phyloP scores from a whole-genome alignment of 139 green algal species.

The Coccomyxa sp. region DNA sequence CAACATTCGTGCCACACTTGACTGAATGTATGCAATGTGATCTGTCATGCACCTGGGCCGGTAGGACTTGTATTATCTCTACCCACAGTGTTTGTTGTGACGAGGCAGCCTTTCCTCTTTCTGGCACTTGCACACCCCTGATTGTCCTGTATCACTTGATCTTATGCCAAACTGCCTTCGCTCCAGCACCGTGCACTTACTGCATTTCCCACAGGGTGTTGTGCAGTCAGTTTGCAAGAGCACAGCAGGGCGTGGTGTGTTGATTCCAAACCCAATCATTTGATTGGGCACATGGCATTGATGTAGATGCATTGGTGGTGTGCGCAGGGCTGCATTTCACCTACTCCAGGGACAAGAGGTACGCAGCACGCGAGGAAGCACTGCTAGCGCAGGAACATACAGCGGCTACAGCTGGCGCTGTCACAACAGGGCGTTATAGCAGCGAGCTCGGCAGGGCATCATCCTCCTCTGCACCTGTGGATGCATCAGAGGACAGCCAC shows the following conservation, averaged over 20 bases:
- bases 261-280: no score
- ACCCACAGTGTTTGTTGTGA: not conserved
- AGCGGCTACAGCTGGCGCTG: not conserved
- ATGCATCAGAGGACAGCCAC: not conserved
- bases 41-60: no score
- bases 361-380: not conserved
- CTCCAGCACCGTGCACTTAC: no score
- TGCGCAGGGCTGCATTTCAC: slow-evolving; percentile 39
- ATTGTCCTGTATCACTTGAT: not conserved
- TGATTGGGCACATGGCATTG: not conserved
- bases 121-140: not conserved
- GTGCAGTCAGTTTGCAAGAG: no score
- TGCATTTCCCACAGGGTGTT: no score
- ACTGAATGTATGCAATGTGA: no score
- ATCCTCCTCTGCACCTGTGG: not conserved
- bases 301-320: not conserved
- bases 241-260: no score
- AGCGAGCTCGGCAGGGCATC: not conserved
- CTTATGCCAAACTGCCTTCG: not conserved
- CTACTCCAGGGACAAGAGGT: slow-evolving; percentile 33
- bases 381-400: not conserved
- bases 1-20: no score
- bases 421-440: no score
- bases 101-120: not conserved
- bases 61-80: not conserved